Conservation (phyloP, 2,329 filamentous ascomycete species). For the Amesomyces nigricolor region DNA sequence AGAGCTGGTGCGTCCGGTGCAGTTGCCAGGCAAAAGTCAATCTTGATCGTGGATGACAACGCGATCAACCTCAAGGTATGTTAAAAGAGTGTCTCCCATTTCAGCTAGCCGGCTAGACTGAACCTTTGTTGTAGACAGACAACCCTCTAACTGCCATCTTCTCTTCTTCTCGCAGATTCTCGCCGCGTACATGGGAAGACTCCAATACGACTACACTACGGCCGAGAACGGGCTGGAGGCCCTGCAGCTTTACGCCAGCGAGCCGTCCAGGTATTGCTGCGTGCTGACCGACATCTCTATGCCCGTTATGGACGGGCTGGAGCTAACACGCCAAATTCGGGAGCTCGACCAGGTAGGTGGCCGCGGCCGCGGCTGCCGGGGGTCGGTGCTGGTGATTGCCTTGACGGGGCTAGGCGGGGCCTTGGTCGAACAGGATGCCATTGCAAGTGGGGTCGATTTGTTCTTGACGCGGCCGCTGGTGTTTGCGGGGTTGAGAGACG, state of each 20-base stretch:
- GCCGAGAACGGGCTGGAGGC: slow-evolving; percentile 45
- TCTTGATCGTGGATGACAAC: slow-evolving; percentile 37
- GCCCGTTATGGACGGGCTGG: slow-evolving; percentile 51
- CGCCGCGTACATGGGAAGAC: slow-evolving; percentile 33
- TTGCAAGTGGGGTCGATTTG: slow-evolving; percentile 47
- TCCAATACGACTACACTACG: slow-evolving; percentile 34
- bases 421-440: slow-evolving; percentile 47
- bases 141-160: background rate
- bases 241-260: slow-evolving; percentile 37
- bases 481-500: background rate
- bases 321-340: slow-evolving; percentile 46
- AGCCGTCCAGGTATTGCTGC: slow-evolving; percentile 29
- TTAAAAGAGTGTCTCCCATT: too few species aligned
- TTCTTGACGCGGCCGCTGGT: slow-evolving; percentile 39
- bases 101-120: too few species aligned
- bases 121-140: too few species aligned
- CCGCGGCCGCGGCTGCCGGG: slow-evolving; percentile 32
- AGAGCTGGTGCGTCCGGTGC: too few species aligned
- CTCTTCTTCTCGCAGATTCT: slow-evolving; percentile 27
- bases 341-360: slow-evolving; percentile 41
- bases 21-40: background rate
- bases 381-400: slow-evolving; percentile 40
- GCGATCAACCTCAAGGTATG: slow-evolving; percentile 33
- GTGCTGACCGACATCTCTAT: slow-evolving; percentile 48
- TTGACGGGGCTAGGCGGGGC: slow-evolving; percentile 48